Conservation (phyloP, 345 rosid species). For the Excoecaria agallocha region DNA sequence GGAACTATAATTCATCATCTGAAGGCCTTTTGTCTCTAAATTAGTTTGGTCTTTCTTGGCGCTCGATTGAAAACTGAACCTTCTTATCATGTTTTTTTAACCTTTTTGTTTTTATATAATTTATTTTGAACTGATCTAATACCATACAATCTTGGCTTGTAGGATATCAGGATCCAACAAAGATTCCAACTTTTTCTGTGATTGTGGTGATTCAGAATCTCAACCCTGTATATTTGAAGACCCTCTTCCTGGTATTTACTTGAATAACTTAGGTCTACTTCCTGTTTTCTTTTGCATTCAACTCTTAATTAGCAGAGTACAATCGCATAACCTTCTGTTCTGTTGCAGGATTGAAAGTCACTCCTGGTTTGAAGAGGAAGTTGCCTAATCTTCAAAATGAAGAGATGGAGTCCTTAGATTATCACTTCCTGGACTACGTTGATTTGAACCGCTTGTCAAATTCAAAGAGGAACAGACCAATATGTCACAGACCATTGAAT, state of each 20-base stretch:
- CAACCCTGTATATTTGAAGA: conserved; percentile 47
- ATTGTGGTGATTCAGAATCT: conserved; percentile 60
- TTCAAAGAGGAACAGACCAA: conserved; percentile 48
- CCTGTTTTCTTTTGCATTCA: not conserved
- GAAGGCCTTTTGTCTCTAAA: not conserved
- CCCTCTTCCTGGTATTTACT: conserved; percentile 59
- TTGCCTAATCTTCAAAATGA: conserved; percentile 27
- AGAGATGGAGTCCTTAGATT: conserved; percentile 38
- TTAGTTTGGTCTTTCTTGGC: not conserved
- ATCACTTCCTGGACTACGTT: conserved; percentile 11
- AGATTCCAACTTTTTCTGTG: conserved; percentile 38
- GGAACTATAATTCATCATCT: not conserved
- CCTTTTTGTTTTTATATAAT: not conserved
- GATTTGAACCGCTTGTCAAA: conserved; percentile 17
- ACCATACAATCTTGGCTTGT: conserved; percentile 10
- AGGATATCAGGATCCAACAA: conserved; percentile 61
- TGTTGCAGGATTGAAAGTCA: conserved; percentile 56
- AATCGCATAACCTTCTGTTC: conserved; percentile 3
- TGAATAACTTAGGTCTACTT: not conserved
- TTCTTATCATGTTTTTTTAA: not conserved
- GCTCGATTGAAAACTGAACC: not conserved
- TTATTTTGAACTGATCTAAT: no score
- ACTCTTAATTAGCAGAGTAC: not conserved
- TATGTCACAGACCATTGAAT: conserved; percentile 13
- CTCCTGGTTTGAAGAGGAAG: conserved; percentile 88